These are phyloP conservation scores for Platismatia glauca DNA, from an alignment of 495 filamentous ascomycete genomes.

Conservation along the genomic window DNA sequence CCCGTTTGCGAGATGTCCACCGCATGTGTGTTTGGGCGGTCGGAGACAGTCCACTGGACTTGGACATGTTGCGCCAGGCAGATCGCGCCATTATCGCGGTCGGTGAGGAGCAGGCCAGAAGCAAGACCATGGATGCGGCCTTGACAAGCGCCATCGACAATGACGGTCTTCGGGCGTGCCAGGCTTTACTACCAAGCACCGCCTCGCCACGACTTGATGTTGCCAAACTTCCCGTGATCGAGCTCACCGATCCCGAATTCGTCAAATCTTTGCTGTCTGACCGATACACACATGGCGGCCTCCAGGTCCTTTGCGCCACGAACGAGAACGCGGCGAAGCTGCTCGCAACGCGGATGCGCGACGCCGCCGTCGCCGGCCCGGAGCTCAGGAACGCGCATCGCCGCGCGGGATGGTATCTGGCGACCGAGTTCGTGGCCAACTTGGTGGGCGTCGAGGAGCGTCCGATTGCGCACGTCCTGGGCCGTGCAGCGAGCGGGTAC, in stretches of 20 bases:
- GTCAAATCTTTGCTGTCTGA: conserved; percentile 31
- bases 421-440: conserved; percentile 38
- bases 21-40: conserved; percentile 47
- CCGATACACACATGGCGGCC: conserved; percentile 12
- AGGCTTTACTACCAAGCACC: conserved; percentile 39
- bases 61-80: conserved; percentile 48
- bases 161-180: conserved; percentile 35
- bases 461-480: conserved; percentile 47
- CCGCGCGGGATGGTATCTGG: conserved; percentile 46
- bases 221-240: conserved; percentile 36
- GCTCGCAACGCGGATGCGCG: conserved; percentile 49
- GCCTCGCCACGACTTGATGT: conserved; percentile 39
- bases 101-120: conserved; percentile 41
- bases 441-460: conserved; percentile 47
- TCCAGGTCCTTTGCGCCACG: conserved; percentile 39
- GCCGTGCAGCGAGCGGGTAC: conserved; percentile 40
- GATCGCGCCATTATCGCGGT: conserved; percentile 52
- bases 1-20: conserved; percentile 30
- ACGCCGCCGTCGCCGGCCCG: conserved; percentile 40
- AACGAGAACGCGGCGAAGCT: conserved; percentile 39
- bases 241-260: conserved; percentile 32
- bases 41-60: conserved; percentile 53
- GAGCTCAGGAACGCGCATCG: conserved; percentile 44
- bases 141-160: conserved; percentile 39
- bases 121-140: conserved; percentile 46